phyloP scores from a whole-genome alignment of 1,284 basidiomycete genomes.

The Ceratobasidium sp. region DNA sequence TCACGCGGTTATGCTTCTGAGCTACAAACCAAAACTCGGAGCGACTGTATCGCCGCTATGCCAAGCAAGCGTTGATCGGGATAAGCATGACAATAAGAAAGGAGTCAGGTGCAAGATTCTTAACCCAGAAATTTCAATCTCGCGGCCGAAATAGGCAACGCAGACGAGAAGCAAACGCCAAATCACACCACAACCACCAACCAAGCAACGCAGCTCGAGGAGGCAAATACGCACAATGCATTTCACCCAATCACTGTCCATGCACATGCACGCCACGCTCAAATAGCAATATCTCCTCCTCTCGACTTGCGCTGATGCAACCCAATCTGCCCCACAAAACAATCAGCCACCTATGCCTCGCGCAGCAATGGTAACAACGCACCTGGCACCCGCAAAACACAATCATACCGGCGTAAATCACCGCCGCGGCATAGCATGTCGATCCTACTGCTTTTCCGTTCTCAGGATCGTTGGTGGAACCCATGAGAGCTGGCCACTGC shows the following conservation, averaged over 20 bases:
- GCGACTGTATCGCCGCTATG: no score
- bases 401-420: conserved; percentile 56
- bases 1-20: no score
- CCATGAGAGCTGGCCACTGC: conserved; percentile 56
- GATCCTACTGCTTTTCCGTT: conserved; percentile 54
- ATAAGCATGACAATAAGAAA: no score
- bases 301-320: conserved; percentile 23
- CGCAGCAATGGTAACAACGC: conserved; percentile 5
- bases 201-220: no score
- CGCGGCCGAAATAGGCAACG: no score
- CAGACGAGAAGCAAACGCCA: no score
- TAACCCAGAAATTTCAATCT: no score
- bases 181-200: no score
- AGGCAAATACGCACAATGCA: background rate
- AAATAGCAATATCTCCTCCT: conserved; percentile 28
- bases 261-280: conserved; percentile 5
- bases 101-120: no score
- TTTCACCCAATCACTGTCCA: background rate
- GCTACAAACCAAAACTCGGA: no score
- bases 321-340: background rate
- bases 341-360: background rate
- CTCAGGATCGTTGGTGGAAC: conserved; percentile 53
- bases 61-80: no score
- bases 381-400: conserved; percentile 59
- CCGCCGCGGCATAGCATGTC: conserved; percentile 56